These are phyloP conservation scores for Podaxis rugospora DNA, from an alignment of 768 basidiomycete genomes.

Conservation along the genomic window DNA sequence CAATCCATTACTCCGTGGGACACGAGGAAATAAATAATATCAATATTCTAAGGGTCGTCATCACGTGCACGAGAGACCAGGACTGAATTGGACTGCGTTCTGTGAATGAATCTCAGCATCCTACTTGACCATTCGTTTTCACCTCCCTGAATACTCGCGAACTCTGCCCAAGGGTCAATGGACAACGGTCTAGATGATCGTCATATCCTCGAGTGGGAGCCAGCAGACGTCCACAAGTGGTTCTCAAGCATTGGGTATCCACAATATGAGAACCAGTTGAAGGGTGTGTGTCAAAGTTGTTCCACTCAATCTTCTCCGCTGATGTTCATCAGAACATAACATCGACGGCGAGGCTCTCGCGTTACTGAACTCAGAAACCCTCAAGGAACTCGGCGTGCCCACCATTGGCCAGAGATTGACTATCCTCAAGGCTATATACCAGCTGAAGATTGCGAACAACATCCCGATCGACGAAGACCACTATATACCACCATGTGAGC, in stretches of 20 bases:
- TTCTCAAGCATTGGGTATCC: conserved; percentile 72
- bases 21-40: conserved; percentile 7
- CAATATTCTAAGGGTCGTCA: conserved; percentile 11
- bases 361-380: conserved; percentile 74
- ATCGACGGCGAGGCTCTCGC: conserved; percentile 90
- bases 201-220: conserved; percentile 64
- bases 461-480: conserved; percentile 80
- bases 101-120: too few relatives aligned
- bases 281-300: conserved; percentile 46
- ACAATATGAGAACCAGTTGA: conserved; percentile 80
- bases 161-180: conserved; percentile 22
- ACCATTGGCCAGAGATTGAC: conserved; percentile 89
- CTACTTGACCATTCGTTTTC: not conserved
- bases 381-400: conserved; percentile 84
- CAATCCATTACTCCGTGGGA: not conserved
- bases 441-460: conserved; percentile 78
- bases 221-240: conserved; percentile 77
- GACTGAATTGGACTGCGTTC: not conserved
- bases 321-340: conserved; percentile 59
- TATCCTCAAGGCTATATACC: conserved; percentile 91
- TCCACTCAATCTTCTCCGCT: not conserved
- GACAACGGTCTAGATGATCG: conserved; percentile 30
- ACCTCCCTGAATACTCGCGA: not conserved
- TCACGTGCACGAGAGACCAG: conserved; percentile 8
- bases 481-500: conserved; percentile 86